Percentiles rank a stretch among this genome's conserved stretches.
These are phyloP conservation scores for Cajanus cajan DNA, from an alignment of 306 rosid genomes.

Conservation along the genomic window DNA sequence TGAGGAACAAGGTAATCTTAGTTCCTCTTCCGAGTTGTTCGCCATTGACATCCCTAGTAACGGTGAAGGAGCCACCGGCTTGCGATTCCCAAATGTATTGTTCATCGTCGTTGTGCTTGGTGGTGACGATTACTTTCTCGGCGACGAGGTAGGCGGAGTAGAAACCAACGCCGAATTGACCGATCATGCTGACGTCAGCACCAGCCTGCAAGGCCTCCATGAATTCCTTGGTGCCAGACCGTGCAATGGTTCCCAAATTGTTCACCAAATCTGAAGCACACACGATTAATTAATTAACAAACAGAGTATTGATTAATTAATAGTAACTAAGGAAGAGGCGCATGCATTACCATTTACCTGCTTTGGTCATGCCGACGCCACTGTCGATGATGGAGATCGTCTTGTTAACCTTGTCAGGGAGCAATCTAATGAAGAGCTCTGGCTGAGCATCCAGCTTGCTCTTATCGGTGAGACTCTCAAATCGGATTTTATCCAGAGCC, in stretches of 20 bases:
- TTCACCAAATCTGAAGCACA: slow-evolving; percentile 52
- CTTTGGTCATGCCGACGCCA: slow-evolving; percentile 63
- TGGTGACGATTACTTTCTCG: slow-evolving; percentile 56
- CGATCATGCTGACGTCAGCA: slow-evolving; percentile 68
- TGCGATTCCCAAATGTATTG: slow-evolving; percentile 68
- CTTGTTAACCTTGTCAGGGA: slow-evolving; percentile 55
- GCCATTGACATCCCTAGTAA: slow-evolving; percentile 52
- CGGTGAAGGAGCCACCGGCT: slow-evolving; percentile 66
- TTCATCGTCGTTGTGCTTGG: slow-evolving; percentile 68
- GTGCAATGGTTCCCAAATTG: slow-evolving; percentile 61
- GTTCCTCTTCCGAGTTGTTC: slow-evolving; percentile 68
- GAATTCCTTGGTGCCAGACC: slow-evolving; percentile 63
- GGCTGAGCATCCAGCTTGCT: slow-evolving; percentile 55
- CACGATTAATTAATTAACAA: not conserved
- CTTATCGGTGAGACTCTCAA: slow-evolving; percentile 57
- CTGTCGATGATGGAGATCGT: slow-evolving; percentile 62
- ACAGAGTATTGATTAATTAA: no score
- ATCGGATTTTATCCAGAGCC: slow-evolving; percentile 67
- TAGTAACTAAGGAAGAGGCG: not conserved
- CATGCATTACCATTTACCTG: slow-evolving; percentile 40
- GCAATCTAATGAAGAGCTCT: slow-evolving; percentile 57
- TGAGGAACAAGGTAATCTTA: slow-evolving; percentile 58
- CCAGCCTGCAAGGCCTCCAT: slow-evolving; percentile 71
- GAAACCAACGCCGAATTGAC: slow-evolving; percentile 68
- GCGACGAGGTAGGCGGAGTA: slow-evolving; percentile 63